Percentiles rank a stretch among this genome's conserved stretches.
Evolutionary conservation across 176 grass and related monocot genomes (phyloP).

Genomic region (Carex parvula): DNA sequence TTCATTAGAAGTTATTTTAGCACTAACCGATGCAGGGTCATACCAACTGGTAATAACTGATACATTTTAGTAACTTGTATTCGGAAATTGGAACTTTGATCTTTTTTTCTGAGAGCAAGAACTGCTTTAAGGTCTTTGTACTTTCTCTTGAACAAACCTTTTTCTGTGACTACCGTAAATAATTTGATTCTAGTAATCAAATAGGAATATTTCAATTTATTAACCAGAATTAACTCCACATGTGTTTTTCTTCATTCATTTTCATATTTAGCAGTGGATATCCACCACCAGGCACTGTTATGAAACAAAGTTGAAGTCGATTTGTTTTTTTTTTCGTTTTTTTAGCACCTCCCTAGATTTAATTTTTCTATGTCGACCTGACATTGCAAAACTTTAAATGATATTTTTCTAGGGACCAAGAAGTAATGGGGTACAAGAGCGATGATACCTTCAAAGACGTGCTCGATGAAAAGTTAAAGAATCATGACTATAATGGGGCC

Average conservation of each 20-base stretch:
- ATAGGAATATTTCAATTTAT: not conserved
- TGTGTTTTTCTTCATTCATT: not conserved
- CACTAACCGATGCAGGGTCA: not conserved
- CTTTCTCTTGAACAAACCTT: not conserved
- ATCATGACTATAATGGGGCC: constrained; percentile 50
- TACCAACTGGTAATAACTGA: not conserved
- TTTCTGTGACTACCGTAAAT: not conserved
- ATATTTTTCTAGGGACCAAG: constrained; percentile 6
- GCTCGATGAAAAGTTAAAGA: constrained; percentile 35
- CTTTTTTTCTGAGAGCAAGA: not conserved
- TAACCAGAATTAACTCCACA: not conserved
- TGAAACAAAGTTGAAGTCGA: not conserved
- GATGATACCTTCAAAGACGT: constrained; percentile 31
- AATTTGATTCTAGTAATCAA: not conserved
- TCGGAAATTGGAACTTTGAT: not conserved
- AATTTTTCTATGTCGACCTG: not conserved
- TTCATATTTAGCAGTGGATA: not conserved
- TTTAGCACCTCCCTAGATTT: not conserved
- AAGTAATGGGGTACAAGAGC: constrained; percentile 18
- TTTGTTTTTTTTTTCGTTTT: not conserved
- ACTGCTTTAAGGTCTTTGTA: not conserved
- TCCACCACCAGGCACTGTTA: not conserved
- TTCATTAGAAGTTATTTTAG: not conserved
- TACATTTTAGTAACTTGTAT: not conserved
- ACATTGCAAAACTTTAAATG: not conserved